phyloP scores from a whole-genome alignment of 495 filamentous ascomycete species.

The Thermothielavioides terrestris region DNA sequence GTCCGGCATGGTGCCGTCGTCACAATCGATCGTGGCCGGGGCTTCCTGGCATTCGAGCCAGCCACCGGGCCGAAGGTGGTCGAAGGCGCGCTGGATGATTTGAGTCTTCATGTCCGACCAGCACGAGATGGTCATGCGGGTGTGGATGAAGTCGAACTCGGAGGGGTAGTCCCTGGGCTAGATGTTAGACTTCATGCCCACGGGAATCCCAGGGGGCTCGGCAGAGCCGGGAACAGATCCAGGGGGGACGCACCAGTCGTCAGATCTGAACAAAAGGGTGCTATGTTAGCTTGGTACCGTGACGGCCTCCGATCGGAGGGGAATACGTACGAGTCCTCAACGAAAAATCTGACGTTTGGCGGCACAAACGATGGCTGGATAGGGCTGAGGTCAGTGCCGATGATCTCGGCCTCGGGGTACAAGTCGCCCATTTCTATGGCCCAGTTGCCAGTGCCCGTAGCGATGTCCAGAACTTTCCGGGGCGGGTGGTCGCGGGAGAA shows the following conservation, averaged over 20 bases:
- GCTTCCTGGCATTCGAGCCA: constrained; percentile 59
- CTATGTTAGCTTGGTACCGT: background rate
- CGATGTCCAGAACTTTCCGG: constrained; percentile 55
- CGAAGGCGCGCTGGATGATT: constrained; percentile 30
- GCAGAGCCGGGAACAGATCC: too few species aligned
- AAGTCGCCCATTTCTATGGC: constrained; percentile 39
- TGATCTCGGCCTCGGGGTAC: constrained; percentile 34
- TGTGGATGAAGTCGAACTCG: constrained; percentile 43
- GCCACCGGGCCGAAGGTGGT: constrained; percentile 54
- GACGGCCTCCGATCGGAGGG: background rate
- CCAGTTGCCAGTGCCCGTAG: constrained; percentile 55
- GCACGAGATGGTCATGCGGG: constrained; percentile 37
- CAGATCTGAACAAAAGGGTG: constrained; percentile 26
- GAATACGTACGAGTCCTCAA: constrained; percentile 37
- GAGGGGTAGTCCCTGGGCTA: constrained; percentile 18
- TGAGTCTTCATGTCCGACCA: constrained; percentile 37
- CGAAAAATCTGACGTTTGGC: constrained; percentile 37
- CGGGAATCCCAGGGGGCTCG: too few species aligned
- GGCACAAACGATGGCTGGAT: constrained; percentile 39
- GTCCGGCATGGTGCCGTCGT: constrained; percentile 49
- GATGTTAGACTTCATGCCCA: background rate
- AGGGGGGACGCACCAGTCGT: constrained; percentile 24
- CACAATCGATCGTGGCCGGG: constrained; percentile 47
- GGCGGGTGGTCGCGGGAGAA: constrained; percentile 37
- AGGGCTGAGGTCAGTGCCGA: constrained; percentile 34